Base-by-base conservation (phyloP, 2,329 filamentous ascomycete genomes). In the Uncinocarpus reesii region DNA sequence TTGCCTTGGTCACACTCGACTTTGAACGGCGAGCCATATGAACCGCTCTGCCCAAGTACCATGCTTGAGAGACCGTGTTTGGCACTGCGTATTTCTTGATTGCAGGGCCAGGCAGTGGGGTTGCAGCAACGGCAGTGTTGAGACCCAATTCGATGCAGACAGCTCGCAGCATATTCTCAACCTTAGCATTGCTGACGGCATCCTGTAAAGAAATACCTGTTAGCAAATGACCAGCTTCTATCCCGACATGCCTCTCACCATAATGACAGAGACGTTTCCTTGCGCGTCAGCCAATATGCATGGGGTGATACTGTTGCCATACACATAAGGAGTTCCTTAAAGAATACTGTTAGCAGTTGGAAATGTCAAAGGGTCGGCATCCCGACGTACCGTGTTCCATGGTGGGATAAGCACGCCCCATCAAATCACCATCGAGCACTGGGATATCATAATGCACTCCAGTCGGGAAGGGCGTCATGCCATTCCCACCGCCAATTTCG, bases 391-490 rank as follows among this genome's bases (percentile, higher is more conserved):
- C 43, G 20, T 52, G 51, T 46, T 48, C 47, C 35, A 52, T 52
- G 6, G 47, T 47, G 6, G 51, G 51, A 42, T 50, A 52, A 7
- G 51, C 51, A 13, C 51, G 36, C 23, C 51, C 71, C 71, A 73
- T 73, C 60, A 70, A 65, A 53, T 73, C 71, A 6, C 65, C 70
- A 47, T 73, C 71, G 8, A 72, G 62, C 21, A 65, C 64, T 1
- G 70, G 69, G 20, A 61, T 52, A 42, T 59, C 53, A 45, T 56
- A 62, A 41, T 58, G 51, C 34, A 55, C 57, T 69, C 1, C 75
- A 6, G 79, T 62, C 2, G 79, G 68, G 53, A 57, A 61, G 29
- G 51, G 61, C 50, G 56, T 53, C 31, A 65, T 52, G 2, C 71
- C 70, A 52, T 72, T 72, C 0, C 64, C 57, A 24, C 62, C 60